Conservation (phyloP, 1,139 yeast species). For the Debaryomycetaceae sp. region DNA sequence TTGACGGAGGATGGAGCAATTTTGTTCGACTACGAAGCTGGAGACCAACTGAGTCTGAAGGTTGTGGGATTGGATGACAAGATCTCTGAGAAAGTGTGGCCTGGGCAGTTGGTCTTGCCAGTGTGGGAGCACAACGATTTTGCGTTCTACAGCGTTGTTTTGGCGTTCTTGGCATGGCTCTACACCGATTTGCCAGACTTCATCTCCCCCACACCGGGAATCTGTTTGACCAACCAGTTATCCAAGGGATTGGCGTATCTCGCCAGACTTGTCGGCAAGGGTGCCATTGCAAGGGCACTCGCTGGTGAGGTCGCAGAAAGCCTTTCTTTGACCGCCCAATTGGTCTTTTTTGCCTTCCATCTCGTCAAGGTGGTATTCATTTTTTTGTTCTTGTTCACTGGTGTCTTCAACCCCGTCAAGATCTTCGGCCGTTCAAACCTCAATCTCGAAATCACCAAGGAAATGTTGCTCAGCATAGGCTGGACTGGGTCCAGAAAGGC, state of each 20-base stretch:
- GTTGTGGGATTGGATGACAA: conserved; percentile 44
- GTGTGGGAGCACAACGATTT: conserved; percentile 62
- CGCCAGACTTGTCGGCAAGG: conserved; percentile 32
- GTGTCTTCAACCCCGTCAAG: conserved; percentile 70
- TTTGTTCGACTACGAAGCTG: conserved; percentile 62
- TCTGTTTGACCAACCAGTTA: conserved; percentile 69
- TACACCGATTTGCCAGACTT: conserved; percentile 90
- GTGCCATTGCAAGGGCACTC: conserved; percentile 42
- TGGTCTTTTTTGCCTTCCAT: conserved; percentile 70
- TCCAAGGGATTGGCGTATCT: conserved; percentile 34
- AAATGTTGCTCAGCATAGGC: conserved; percentile 65
- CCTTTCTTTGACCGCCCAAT: conserved; percentile 51
- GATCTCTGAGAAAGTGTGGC: conserved; percentile 67
- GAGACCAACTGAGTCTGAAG: conserved; percentile 40
- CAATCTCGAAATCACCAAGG: conserved; percentile 42
- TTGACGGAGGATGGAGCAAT: conserved; percentile 82
- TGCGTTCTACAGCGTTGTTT: conserved; percentile 43
- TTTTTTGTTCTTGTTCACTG: conserved; percentile 58
- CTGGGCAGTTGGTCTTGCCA: conserved; percentile 87
- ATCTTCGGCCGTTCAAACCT: conserved; percentile 24
- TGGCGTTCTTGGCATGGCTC: conserved; percentile 65
- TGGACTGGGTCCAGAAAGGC: conserved; percentile 91
- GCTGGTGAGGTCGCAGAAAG: conserved; percentile 44
- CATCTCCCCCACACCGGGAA: conserved; percentile 89
- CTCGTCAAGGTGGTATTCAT: conserved; percentile 56